Percentiles rank a stretch among this genome's conserved stretches.
These are phyloP conservation scores for Barnettozyma siamensis DNA, from an alignment of 805 yeast genomes.

Conservation along the genomic window DNA sequence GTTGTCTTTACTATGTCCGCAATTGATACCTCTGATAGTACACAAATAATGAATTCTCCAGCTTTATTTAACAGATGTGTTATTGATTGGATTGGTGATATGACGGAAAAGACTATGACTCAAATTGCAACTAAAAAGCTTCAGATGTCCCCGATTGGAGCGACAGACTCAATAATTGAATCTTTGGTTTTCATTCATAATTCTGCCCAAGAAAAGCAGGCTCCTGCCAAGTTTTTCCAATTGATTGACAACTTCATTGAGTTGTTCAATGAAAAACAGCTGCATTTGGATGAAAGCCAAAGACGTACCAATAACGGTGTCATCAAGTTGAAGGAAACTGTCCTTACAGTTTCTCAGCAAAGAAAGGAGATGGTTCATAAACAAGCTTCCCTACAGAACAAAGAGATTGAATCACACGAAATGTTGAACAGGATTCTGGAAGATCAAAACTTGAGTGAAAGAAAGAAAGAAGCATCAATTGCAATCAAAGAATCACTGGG, in stretches of 20 bases:
- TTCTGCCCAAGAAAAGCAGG: constrained; percentile 9
- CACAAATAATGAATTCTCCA: constrained; percentile 67
- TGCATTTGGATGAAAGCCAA: constrained; percentile 56
- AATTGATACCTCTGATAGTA: constrained; percentile 29
- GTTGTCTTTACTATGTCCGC: constrained; percentile 74
- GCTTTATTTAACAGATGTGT: constrained; percentile 90
- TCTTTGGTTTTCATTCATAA: constrained; percentile 43
- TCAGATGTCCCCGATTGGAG: constrained; percentile 46
- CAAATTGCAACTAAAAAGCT: constrained; percentile 45
- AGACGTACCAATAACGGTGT: constrained; percentile 70
- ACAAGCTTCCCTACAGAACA: constrained; percentile 40
- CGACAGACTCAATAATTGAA: constrained; percentile 42
- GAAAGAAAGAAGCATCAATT: constrained; percentile 80
- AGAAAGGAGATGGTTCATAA: constrained; percentile 50
- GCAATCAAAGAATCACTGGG: constrained; percentile 67
- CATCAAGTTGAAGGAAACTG: constrained; percentile 71
- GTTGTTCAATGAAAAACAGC: constrained; percentile 38
- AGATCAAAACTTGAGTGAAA: constrained; percentile 89
- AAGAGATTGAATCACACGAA: constrained; percentile 62
- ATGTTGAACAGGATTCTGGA: constrained; percentile 71
- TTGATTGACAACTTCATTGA: constrained; percentile 40
- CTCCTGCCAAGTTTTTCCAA: constrained; percentile 55
- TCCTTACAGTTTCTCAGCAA: constrained; percentile 60
- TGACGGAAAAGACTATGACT: constrained; percentile 49
- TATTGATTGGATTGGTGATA: constrained; percentile 81